Evolutionary conservation across 2,329 filamentous ascomycete genomes (phyloP).

Genomic region (Fusarium sp.): DNA sequence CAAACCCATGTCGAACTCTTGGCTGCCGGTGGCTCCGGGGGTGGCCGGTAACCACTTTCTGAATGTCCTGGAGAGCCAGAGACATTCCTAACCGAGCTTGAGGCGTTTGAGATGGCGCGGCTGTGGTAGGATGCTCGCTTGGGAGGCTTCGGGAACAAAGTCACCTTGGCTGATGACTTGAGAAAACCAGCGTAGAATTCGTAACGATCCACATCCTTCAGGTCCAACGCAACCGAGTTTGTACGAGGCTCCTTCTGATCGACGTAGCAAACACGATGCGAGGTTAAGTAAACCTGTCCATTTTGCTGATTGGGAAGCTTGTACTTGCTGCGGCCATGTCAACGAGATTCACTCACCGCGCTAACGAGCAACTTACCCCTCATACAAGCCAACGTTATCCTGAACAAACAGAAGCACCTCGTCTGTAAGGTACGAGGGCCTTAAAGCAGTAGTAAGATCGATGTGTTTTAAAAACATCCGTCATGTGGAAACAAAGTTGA

Average conservation of each 20-base stretch:
- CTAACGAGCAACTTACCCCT: conserved; percentile 76
- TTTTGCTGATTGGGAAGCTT: conserved; percentile 96
- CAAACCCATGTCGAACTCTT: conserved; percentile 90
- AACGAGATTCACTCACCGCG: conserved; percentile 14
- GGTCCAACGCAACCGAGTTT: conserved; percentile 84
- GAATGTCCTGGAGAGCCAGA: conserved; percentile 60
- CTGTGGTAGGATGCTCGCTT: conserved; percentile 73
- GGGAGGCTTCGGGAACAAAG: conserved; percentile 82
- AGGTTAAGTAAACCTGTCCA: conserved; percentile 96
- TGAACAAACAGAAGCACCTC: conserved; percentile 97
- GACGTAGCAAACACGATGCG: conserved; percentile 95
- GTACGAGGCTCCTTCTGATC: conserved; percentile 88
- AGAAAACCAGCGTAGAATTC: conserved; percentile 95
- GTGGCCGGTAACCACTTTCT: conserved; percentile 56
- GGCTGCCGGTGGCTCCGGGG: conserved; percentile 56
- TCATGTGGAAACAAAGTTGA: conserved; percentile 58
- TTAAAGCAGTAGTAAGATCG: conserved; percentile 95
- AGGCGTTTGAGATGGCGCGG: conserved; percentile 61
- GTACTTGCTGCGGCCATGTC: conserved; percentile 75
- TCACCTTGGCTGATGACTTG: conserved; percentile 95
- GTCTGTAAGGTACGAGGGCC: conserved; percentile 91
- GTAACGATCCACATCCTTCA: conserved; percentile 90
- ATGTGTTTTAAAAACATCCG: conserved; percentile 98
- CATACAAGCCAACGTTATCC: conserved; percentile 96
- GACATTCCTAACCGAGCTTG: conserved; percentile 59